Evolutionary conservation across 2,329 filamentous ascomycete genomes (phyloP), one percentile per base, ranked within the genome.

Genomic region (Pseudogymnoascus sp.): DNA sequence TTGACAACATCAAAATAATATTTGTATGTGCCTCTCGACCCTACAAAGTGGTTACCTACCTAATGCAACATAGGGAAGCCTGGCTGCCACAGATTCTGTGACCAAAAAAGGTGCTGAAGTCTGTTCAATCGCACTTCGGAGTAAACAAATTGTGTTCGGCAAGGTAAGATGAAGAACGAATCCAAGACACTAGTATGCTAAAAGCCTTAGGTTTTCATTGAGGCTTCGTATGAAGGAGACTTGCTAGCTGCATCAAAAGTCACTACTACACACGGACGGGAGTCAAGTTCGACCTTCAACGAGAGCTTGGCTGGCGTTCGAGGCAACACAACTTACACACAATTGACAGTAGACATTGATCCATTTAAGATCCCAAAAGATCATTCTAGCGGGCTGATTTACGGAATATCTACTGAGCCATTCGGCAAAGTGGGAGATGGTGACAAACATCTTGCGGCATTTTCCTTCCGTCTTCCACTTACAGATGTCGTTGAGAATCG

Each of bases 231-330:
- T 40, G 38, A 40, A 40, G 38, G 38, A 40, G 38, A 40, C n/a
- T 40, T 40, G 11, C 8, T 40, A 40, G 38, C 38, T 40, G 38
- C 38, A 19, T 40, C 38, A 19, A 19, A 40, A 10, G 38, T 70
- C 10, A 69, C 64, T 46, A 63, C 62, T 28, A 60, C 65, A 14
- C 68, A 70, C 38, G 66, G 64, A 68, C 67, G 67, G 24, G 69
- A 69, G 46, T 40, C 62, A 12, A 35, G 31, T 24, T 35, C 38
- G 5, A 59, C 43, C 4, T 70, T 67, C 61, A 26, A 8, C 1
- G 66, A 68, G 56, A 62, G 62, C 5, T 56, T 68, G 5, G 68
- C 67, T 3, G 68, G 68, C 11, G 64, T 68, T 10, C 66, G 66
- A 33, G 66, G 60, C 1, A 62, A 63, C 43, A 68, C 66, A 10